Conservation (phyloP, 176 grass and related monocot species). For the Triticum monococcum region DNA sequence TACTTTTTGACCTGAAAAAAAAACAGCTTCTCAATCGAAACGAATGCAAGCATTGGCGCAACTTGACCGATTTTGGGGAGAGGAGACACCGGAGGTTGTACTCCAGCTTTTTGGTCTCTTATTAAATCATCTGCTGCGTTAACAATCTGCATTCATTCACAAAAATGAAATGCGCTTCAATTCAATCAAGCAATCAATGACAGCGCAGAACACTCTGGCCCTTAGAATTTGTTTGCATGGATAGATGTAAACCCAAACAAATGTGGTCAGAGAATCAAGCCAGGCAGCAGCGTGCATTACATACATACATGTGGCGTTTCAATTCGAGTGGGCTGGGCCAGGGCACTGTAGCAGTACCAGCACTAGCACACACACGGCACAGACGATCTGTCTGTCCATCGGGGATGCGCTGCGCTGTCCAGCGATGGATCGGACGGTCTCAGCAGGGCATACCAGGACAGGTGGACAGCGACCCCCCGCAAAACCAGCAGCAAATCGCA, state of each 20-base stretch:
- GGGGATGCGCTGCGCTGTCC: neutral
- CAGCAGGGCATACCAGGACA: too few relatives aligned
- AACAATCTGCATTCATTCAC: neutral
- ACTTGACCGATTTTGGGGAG: neutral
- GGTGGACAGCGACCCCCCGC: neutral
- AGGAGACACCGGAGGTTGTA: too few relatives aligned
- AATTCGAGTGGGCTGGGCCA: neutral
- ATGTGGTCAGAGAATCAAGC: neutral
- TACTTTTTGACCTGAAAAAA: neutral
- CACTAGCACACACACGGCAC: too few relatives aligned
- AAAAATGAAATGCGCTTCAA: neutral
- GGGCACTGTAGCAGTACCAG: neutral
- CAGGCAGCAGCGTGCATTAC: too few relatives aligned
- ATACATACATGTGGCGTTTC: neutral
- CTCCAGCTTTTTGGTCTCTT: neutral
- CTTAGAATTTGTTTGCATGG: neutral
- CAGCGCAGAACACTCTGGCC: too few relatives aligned
- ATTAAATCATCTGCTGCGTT: neutral
- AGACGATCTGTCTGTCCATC: neutral
- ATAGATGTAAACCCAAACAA: neutral
- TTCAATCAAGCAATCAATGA: neutral
- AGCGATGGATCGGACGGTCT: neutral
- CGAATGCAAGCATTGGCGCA: neutral
- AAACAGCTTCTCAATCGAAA: neutral
- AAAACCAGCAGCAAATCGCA: neutral